These are phyloP conservation scores for Cytospora piceae DNA, from an alignment of 2,329 filamentous ascomycete species.

Conservation along the genomic window DNA sequence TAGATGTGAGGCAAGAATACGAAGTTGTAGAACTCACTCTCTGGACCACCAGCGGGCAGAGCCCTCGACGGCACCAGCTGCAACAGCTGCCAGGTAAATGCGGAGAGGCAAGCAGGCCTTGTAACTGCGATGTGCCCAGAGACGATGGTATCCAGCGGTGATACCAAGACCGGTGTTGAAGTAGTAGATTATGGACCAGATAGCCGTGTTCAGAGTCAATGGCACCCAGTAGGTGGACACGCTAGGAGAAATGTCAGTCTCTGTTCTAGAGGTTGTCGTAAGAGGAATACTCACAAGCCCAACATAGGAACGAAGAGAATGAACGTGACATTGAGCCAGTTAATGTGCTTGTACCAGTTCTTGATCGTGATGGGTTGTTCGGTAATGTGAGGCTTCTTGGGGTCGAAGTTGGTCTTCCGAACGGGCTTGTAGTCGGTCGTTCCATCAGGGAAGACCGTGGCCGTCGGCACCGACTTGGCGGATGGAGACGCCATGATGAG, in stretches of 20 bases:
- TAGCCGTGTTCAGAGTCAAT: constrained; percentile 68
- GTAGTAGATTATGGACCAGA: constrained; percentile 79
- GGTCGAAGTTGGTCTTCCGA: constrained; percentile 48
- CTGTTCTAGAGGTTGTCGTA: background rate
- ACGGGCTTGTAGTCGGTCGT: constrained; percentile 60
- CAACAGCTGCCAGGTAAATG: constrained; percentile 80
- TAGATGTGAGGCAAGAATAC: background rate
- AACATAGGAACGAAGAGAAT: constrained; percentile 77
- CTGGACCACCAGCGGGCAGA: constrained; percentile 89
- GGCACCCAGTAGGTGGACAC: constrained; percentile 80
- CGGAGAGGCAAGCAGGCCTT: constrained; percentile 76
- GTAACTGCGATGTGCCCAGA: constrained; percentile 87
- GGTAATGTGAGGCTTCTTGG: constrained; percentile 81
- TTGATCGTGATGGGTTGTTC: constrained; percentile 77
- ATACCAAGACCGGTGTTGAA: constrained; percentile 83
- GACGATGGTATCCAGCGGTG: constrained; percentile 78
- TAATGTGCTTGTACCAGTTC: constrained; percentile 92
- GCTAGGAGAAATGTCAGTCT: constrained; percentile 9
- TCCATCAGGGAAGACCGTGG: constrained; percentile 54
- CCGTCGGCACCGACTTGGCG: constrained; percentile 42
- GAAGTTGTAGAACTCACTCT: constrained; percentile 45
- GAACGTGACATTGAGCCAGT: constrained; percentile 87
- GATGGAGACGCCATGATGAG: constrained; percentile 42
- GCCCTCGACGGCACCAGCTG: constrained; percentile 81
- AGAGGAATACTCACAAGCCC: constrained; percentile 52